Evolutionary conservation across 345 rosid genomes (phyloP).

Genomic region (Eucalyptus paniculata): DNA sequence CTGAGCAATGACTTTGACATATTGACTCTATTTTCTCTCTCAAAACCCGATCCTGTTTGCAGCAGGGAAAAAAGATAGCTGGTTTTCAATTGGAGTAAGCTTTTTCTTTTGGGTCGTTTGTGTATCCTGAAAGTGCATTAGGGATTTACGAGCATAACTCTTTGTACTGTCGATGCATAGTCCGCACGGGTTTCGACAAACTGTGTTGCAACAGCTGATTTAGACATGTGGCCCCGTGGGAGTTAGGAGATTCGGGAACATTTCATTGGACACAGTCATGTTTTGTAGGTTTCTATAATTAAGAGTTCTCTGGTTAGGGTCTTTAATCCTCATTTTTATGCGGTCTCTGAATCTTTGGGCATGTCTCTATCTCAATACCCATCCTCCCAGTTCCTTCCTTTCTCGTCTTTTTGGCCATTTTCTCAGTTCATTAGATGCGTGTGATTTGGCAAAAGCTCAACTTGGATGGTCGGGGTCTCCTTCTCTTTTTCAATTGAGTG

Average conservation of each 20-base stretch:
- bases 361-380: background rate
- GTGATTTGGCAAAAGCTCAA: background rate
- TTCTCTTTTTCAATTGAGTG: background rate
- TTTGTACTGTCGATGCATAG: constrained; percentile 1
- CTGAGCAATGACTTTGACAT: background rate
- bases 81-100: constrained; percentile 2
- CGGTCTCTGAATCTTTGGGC: background rate
- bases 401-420: background rate
- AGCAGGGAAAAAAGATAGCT: constrained; percentile 1
- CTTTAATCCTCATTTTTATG: background rate
- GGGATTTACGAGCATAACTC: constrained; percentile 2
- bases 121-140: constrained; percentile 9
- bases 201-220: background rate
- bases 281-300: background rate
- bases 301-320: background rate
- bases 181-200: background rate
- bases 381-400: background rate
- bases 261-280: background rate
- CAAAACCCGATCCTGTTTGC: background rate
- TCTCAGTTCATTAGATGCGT: background rate
- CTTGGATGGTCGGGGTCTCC: background rate
- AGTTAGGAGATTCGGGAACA: background rate
- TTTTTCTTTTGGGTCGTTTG: background rate
- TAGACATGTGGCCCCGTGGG: background rate
- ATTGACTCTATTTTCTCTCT: constrained; percentile 14